Percentiles rank a stretch among this genome's conserved stretches.
Evolutionary conservation across 306 rosid genomes (phyloP).

Genomic region (Pachyrhizus erosus): DNA sequence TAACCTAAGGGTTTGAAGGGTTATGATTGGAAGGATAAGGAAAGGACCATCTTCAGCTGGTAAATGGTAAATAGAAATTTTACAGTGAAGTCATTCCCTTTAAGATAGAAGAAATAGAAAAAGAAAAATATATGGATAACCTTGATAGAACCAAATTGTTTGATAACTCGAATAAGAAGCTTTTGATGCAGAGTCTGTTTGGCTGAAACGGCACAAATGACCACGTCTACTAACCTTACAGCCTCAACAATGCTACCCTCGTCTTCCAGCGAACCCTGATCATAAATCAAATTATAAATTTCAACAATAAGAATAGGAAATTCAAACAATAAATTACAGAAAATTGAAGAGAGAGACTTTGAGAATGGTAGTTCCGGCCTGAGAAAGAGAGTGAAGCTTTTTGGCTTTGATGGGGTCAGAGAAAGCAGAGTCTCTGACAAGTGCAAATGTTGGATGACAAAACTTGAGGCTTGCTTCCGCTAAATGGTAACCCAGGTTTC

Average conservation of each 20-base stretch:
- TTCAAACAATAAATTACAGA: background rate
- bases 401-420: conserved; percentile 60
- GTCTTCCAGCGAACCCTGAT: conserved; percentile 73
- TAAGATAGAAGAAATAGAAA: no score
- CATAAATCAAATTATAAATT: background rate
- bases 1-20: no score
- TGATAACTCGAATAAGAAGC: conserved; percentile 70
- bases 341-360: conserved; percentile 44
- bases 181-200: conserved; percentile 59
- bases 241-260: conserved; percentile 71
- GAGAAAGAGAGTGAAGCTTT: conserved; percentile 60
- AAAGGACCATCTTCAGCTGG: no score
- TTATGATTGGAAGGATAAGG: no score
- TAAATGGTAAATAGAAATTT: no score
- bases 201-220: conserved; percentile 73
- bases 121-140: conserved; percentile 20
- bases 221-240: conserved; percentile 77
- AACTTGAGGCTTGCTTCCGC: conserved; percentile 63
- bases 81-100: no score
- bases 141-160: conserved; percentile 67
- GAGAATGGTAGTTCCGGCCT: conserved; percentile 68
- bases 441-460: conserved; percentile 80
- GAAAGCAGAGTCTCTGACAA: conserved; percentile 65
- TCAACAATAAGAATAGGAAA: background rate
- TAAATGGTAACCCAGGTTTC: conserved; percentile 63